Evolutionary conservation across 768 basidiomycete genomes (phyloP), one percentile per base, ranked within the genome.

Genomic region (Tylopilus sp.): DNA sequence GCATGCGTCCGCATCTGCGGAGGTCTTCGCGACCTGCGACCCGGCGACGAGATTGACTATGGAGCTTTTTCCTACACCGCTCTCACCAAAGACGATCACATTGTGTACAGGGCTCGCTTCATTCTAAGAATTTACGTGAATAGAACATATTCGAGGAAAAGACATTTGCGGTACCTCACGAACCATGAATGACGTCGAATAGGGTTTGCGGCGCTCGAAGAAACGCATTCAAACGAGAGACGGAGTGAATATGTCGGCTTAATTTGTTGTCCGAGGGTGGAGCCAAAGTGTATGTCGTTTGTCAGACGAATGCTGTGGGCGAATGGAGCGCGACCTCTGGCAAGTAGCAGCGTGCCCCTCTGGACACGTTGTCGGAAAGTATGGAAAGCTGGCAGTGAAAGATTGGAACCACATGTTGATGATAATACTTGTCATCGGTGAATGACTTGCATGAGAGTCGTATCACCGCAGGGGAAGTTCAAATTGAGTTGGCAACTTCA

Each of bases 21-120:
- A 74, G 13, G 64, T 66, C 17, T 41, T 45, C 18, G 75, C 75
- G 9, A 51, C 50, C 5, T 65, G 50, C 7, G 57, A 51, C 35
- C 66, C 66, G 18, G 53, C 50, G 39, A 76, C 40, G 57, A 78
- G 68, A 55, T 77, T 78, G 48, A 78, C 47, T 18, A 76, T 55
- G 1, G 73, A 75, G 52, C 77, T 78, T 48, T 77, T 78, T 26
- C 71, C 71, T 33, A 64, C 52, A 31, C 75, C 75, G 9, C 66
- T 60, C 56, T 77, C 74, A n/a, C 75, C 76, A 52, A 77, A 78
- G n/a, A 76, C 35, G 41, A 77, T 47, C 44, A 75, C 60, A 52
- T 77, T 77, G 41, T 48, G 45, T 25, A 33, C 53, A 4, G 53
- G 48, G 17, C 21, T 31, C 22, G 43, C 23, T 31, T 44, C 50